A percentile compares a stretch with the other conserved stretches of the same genome.
Evolutionary conservation across 164 flowering plant species (phyloP).

Genomic region (Tinospora cordifolia): DNA sequence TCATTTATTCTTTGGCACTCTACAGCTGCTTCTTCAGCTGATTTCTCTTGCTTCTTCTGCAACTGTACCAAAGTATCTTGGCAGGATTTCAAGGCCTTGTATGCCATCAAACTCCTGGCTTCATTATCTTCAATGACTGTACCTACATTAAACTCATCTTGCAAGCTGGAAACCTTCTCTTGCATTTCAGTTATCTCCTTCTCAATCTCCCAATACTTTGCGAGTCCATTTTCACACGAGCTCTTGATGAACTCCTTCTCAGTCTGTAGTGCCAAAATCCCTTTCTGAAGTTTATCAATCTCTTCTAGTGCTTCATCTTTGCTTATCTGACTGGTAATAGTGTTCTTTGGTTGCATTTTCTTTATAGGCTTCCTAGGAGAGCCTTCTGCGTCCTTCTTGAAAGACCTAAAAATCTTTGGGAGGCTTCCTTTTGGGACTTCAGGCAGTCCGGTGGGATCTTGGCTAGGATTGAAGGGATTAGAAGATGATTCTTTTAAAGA

Average conservation of each 20-base stretch:
- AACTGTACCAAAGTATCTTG: slow-evolving; percentile 40
- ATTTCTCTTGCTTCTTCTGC: slow-evolving; percentile 45
- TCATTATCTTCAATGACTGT: slow-evolving; percentile 60
- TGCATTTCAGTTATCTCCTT: slow-evolving; percentile 52
- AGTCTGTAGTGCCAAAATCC: slow-evolving; percentile 57
- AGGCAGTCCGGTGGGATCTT: slow-evolving; percentile 13
- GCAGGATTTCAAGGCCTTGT: slow-evolving; percentile 59
- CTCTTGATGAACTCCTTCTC: slow-evolving; percentile 76
- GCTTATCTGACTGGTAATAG: slow-evolving; percentile 9
- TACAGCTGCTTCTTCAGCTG: slow-evolving; percentile 34
- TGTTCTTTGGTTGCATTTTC: slow-evolving; percentile 20
- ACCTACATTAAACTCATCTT: slow-evolving; percentile 60
- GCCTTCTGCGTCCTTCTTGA: slow-evolving; percentile 19
- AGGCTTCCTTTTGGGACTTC: slow-evolving; percentile 19
- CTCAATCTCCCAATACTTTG: slow-evolving; percentile 65
- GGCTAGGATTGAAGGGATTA: slow-evolving; percentile 6
- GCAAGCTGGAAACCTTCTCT: slow-evolving; percentile 37
- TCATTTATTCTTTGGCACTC: slow-evolving; percentile 41
- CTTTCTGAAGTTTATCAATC: slow-evolving; percentile 59
- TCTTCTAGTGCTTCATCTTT: slow-evolving; percentile 29
- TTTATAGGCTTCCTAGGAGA: slow-evolving; percentile 19
- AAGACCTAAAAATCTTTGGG: slow-evolving; percentile 28
- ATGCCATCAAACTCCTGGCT: slow-evolving; percentile 63
- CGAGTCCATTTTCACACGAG: slow-evolving; percentile 41
- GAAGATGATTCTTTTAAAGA: neutral